These are phyloP conservation scores for Colletotrichum cuscutae DNA, from an alignment of 2,329 filamentous ascomycete genomes.

Conservation along the genomic window DNA sequence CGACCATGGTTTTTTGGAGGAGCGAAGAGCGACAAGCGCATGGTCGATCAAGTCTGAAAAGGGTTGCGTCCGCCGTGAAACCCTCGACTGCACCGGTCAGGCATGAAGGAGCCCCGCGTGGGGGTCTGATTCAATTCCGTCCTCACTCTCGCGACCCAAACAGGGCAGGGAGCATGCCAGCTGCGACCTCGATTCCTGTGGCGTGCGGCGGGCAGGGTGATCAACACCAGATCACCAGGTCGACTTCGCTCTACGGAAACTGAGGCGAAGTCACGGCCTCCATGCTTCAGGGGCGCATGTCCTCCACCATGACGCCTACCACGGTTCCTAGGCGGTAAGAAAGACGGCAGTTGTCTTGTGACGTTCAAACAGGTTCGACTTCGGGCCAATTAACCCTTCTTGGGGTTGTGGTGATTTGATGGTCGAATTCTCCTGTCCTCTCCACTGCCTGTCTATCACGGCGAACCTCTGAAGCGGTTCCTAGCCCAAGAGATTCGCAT, in stretches of 20 bases:
- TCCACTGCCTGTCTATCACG: neutral
- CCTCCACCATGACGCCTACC: conserved; percentile 19
- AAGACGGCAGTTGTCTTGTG: conserved; percentile 11
- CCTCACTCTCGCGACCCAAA: conserved; percentile 9
- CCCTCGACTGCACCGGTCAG: conserved; percentile 13
- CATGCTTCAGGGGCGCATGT: neutral
- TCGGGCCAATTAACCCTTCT: neutral
- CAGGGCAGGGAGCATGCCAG: conserved; percentile 25
- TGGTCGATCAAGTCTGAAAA: conserved; percentile 33
- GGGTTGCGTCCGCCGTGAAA: conserved; percentile 26
- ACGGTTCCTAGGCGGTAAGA: conserved; percentile 3
- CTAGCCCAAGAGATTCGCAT: neutral
- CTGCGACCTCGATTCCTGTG: conserved; percentile 20
- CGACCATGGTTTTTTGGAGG: conserved; percentile 22
- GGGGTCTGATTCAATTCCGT: conserved; percentile 24
- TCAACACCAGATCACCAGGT: conserved; percentile 23
- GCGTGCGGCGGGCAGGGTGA: conserved; percentile 19
- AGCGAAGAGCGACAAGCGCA: conserved; percentile 8
- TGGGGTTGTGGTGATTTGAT: neutral
- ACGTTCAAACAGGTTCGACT: neutral
- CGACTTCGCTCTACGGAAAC: neutral
- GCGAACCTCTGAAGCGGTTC: no score
- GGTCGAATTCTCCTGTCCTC: neutral
- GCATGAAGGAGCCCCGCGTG: conserved; percentile 34
- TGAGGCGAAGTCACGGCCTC: conserved; percentile 29